phyloP scores from a whole-genome alignment of 805 yeast species.

The Candida anglica region DNA sequence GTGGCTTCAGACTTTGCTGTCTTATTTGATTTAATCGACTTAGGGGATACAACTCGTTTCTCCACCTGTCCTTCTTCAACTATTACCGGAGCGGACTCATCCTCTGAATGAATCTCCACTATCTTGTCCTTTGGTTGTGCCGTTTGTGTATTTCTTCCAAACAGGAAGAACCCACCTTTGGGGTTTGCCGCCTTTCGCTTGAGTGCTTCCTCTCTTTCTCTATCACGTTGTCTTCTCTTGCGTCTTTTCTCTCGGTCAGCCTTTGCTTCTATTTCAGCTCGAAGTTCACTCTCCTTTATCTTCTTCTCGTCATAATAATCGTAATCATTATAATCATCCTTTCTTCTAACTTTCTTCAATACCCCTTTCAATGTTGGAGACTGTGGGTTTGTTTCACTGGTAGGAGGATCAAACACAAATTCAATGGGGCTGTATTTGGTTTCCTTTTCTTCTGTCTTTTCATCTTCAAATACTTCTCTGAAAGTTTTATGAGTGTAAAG shows the following conservation, averaged over 20 bases:
- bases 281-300: slow-evolving; percentile 1
- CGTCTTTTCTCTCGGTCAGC: too few relatives aligned
- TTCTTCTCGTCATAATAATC: slow-evolving; percentile 28
- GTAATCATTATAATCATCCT: slow-evolving; percentile 27
- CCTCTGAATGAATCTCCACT: too few relatives aligned
- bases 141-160: not conserved
- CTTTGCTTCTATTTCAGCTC: not conserved
- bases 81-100: not conserved
- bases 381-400: slow-evolving; percentile 1
- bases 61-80: not conserved
- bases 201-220: not conserved
- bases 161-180: not conserved
- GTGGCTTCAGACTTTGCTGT: not conserved
- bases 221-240: not conserved
- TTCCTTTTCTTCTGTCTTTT: slow-evolving; percentile 20
- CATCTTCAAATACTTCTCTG: slow-evolving; percentile 30
- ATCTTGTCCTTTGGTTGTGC: too few relatives aligned
- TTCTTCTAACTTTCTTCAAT: slow-evolving; percentile 24
- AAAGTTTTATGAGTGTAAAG: slow-evolving; percentile 38
- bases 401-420: slow-evolving; percentile 30
- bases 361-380: slow-evolving; percentile 13
- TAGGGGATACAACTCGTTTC: not conserved
- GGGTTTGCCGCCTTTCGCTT: not conserved
- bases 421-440: slow-evolving; percentile 37
- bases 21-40: not conserved